Evolutionary conservation across 306 rosid species (phyloP), one percentile per base, ranked within the genome.

Genomic region (Casuarina cunninghamiana): DNA sequence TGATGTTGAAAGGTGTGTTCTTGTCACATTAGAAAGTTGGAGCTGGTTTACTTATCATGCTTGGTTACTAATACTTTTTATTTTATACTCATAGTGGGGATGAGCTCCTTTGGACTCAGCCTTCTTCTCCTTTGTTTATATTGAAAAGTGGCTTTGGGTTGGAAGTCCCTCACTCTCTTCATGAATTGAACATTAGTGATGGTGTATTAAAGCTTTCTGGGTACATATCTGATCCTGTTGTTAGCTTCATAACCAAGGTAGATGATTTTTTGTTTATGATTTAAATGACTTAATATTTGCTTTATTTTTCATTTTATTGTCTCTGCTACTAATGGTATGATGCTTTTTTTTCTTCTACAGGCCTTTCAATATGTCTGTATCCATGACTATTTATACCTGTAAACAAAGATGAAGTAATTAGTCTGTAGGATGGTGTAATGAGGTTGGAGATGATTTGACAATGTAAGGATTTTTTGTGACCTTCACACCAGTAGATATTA

Each of bases 291-390:
- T 79, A 44, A 70, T 2, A 21, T 82, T 13, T 82, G 54, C 77
- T 61, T 83, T 63, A 57, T 79, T 74, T 72, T 44, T 79, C 65
- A 43, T 66, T 66, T 69, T 4, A 46, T 7, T 13, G 5, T 62
- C 37, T 50, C 75, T 67, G 60, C 74, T 55, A 69, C 65, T 71
- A 55, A 62, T n/a, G 39, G 39, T 65, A 12, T 8, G n/a, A 66
- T 72, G 15, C 63, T 55, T 72, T 17, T 17, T 67, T 57, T 79
- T 88, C 32, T 26, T 26, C 32, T 82, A 89, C 97, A 93, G 97
- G 97, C 86, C 79, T 84, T 95, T 77, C 96, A 95, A 82, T 93
- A 88, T 85, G 72, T 91, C 88, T 95, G 99, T 95, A 95, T 95
- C 99, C 99, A 8, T 81, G 69, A 67, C 89, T 82, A 49, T 71